Base-by-base conservation (phyloP, 225 moss, liverwort and hornwort species). In the Ulota crispa region DNA sequence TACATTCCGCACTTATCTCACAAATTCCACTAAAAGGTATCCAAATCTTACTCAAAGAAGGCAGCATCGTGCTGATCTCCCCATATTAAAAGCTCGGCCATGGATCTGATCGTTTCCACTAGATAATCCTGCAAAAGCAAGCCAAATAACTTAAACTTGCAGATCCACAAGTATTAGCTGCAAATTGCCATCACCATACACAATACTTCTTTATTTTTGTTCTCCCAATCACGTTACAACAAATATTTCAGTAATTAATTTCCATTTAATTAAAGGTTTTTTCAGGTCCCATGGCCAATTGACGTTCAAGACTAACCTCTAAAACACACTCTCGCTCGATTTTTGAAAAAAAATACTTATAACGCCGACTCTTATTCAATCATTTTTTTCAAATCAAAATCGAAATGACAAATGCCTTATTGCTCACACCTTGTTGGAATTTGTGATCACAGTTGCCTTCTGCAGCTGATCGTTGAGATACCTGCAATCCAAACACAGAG, bases 41-140 rank as follows among this genome's bases (percentile, higher is more conserved):
- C 55, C 76, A 85, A 59, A 69, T 77, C 95, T 89, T 91, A 99
- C 99, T 99, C 99, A 87, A 99, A 99, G 73, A 99, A 99, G 20
- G 92, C 84, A 72, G 99, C 96, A 87, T 96, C 99, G 83, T 99
- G 96, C 81, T 99, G 99, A 87, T 99, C 99, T 88, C 99, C 99
- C 99, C 99, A 99, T 64, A 96, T 94, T 80, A 99, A 91, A 68
- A 96, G 92, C 84, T 99, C 99, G 26, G 99, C 93, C 88, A 99
- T 99, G 39, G 99, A 99, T 81, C 99, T 88, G 81, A 99, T 92
- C 56, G 99, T 99, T 83, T 99, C 92, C 79, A 92, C 92, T 34
- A 92, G 80, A 83, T 83, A 87, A 32, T 92, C 90, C 92, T 92
- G 88, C 47, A 60, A 73, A 53, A 77, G 73, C 65, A 84, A 23